These are phyloP conservation scores for Thelonectria rubi DNA, from an alignment of 2,329 filamentous ascomycete species.

Conservation along the genomic window DNA sequence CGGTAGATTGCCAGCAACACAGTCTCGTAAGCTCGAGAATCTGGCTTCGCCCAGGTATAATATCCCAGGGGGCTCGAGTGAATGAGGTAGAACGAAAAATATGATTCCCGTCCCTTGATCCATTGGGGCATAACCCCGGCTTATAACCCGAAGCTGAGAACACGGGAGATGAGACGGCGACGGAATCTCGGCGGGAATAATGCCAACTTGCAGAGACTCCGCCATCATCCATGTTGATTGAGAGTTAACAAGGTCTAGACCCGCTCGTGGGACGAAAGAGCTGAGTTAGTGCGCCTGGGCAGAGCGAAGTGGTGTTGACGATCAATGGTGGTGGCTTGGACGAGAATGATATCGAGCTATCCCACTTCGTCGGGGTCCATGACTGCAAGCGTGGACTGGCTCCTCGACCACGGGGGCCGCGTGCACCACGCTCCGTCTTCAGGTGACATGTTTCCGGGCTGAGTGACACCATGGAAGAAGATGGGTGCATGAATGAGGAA, in stretches of 20 bases:
- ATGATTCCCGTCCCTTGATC: slow-evolving; percentile 22
- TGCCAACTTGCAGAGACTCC: slow-evolving; percentile 30
- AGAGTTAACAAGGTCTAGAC: slow-evolving; percentile 23
- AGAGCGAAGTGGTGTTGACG: slow-evolving; percentile 15
- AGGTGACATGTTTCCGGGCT: not conserved
- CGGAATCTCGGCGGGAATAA: slow-evolving; percentile 43
- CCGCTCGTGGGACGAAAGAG: slow-evolving; percentile 30
- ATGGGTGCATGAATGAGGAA: not conserved
- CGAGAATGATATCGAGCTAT: slow-evolving; percentile 10
- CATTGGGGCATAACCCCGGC: slow-evolving; percentile 32
- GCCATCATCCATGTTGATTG: slow-evolving; percentile 27
- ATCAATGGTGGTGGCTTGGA: slow-evolving; percentile 23
- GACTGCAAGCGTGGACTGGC: not conserved
- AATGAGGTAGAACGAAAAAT: slow-evolving; percentile 14
- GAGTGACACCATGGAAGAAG: not conserved
- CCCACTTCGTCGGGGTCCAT: not conserved
- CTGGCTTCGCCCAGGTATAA: not conserved
- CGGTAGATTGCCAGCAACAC: not conserved
- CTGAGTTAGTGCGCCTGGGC: slow-evolving; percentile 31
- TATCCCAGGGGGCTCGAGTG: not conserved
- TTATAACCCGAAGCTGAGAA: slow-evolving; percentile 32
- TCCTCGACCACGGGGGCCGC: not conserved
- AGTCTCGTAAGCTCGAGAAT: not conserved
- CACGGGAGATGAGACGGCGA: slow-evolving; percentile 33
- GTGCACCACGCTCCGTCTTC: too few species aligned